Percentiles rank a stretch among this genome's conserved stretches.
These are phyloP conservation scores for Magnusiomyces sp. DNA, from an alignment of 1,139 yeast genomes.

Conservation along the genomic window DNA sequence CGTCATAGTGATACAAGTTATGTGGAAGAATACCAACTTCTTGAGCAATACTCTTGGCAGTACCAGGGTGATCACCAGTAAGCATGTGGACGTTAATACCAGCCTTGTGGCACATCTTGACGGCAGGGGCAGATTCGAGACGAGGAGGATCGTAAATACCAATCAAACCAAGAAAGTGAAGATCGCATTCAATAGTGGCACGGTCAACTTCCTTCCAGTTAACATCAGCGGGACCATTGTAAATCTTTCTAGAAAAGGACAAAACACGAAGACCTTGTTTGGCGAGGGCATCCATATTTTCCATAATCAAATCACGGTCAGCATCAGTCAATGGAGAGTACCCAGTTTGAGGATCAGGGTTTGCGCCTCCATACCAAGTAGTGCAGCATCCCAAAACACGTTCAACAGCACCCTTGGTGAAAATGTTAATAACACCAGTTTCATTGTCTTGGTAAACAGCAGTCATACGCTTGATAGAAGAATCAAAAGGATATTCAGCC, in stretches of 20 bases:
- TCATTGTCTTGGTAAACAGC: constrained; percentile 42
- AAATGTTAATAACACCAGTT: constrained; percentile 35
- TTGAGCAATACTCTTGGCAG: constrained; percentile 75
- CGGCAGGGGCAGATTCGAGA: constrained; percentile 60
- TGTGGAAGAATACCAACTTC: constrained; percentile 79
- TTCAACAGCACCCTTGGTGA: constrained; percentile 77
- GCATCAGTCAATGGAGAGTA: constrained; percentile 35
- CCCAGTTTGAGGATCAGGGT: constrained; percentile 6
- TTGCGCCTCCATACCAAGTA: constrained; percentile 40
- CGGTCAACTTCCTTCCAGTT: constrained; percentile 35
- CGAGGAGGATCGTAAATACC: constrained; percentile 85
- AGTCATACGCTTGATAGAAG: constrained; percentile 69
- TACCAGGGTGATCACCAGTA: constrained; percentile 79
- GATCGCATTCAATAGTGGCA: constrained; percentile 44
- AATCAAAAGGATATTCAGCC: constrained; percentile 70
- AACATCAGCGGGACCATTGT: constrained; percentile 11
- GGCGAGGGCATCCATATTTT: constrained; percentile 55
- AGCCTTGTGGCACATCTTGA: constrained; percentile 59
- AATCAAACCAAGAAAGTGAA: constrained; percentile 59
- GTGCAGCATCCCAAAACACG: constrained; percentile 53
- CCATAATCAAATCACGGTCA: constrained; percentile 40
- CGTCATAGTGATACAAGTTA: constrained; percentile 53
- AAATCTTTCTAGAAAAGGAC: constrained; percentile 45
- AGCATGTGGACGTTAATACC: constrained; percentile 81
- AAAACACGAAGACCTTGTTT: constrained; percentile 65